These are phyloP conservation scores for Reutealis trisperma DNA, from an alignment of 345 rosid genomes.

Conservation along the genomic window DNA sequence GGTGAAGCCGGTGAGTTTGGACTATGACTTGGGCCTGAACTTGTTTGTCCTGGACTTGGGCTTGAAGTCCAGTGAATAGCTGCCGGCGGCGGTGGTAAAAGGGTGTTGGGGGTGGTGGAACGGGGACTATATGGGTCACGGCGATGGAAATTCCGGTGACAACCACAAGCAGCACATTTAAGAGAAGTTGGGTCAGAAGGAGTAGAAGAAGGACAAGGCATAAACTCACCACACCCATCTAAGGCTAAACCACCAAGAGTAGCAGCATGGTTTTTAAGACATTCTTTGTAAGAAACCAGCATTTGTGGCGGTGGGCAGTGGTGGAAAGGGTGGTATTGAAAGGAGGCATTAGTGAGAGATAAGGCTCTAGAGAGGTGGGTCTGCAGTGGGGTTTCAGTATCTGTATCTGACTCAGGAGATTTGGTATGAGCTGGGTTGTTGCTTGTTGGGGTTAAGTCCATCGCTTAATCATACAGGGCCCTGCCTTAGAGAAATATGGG, in stretches of 20 bases:
- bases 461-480: conserved; percentile 12
- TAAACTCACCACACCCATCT: conserved; percentile 89
- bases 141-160: conserved; percentile 95
- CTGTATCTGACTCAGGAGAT: conserved; percentile 21
- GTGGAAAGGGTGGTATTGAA: not conserved
- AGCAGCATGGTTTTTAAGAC: conserved; percentile 82
- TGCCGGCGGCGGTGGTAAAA: conserved; percentile 11
- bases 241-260: conserved; percentile 70
- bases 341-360: conserved; percentile 17
- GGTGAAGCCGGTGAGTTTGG: conserved; percentile 58
- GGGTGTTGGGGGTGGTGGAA: not conserved
- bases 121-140: conserved; percentile 31
- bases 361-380: conserved; percentile 26
- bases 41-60: conserved; percentile 34
- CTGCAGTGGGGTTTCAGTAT: conserved; percentile 29
- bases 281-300: conserved; percentile 72
- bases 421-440: not conserved
- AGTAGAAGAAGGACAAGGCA: conserved; percentile 44
- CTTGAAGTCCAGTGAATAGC: conserved; percentile 35
- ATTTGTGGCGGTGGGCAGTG: conserved; percentile 2
- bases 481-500: not conserved
- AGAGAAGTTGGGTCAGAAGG: conserved; percentile 52
- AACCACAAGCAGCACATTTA: conserved; percentile 83
- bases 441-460: conserved; percentile 15
- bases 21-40: conserved; percentile 33